phyloP scores from a whole-genome alignment of 176 grass and related monocot species.

The Aegilops umbellulata region DNA sequence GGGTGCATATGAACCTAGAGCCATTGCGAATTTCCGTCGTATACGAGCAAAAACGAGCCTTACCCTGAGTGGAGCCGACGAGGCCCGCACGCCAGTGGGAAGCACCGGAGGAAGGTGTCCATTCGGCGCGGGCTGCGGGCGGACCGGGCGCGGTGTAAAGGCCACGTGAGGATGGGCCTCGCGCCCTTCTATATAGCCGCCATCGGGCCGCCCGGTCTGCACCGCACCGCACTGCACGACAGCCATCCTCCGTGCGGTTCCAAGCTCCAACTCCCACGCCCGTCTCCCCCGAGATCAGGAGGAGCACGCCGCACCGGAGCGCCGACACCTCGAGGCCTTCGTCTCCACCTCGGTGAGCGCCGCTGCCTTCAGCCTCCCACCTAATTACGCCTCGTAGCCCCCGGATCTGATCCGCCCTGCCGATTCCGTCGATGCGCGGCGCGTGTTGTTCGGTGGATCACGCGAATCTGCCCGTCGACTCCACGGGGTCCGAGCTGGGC shows the following conservation, averaged over 20 bases:
- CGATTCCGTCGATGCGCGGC: not conserved
- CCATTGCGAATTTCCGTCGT: too few relatives aligned
- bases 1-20: too few relatives aligned
- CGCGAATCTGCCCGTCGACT: not conserved
- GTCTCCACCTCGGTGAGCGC: conserved; percentile 26
- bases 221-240: conserved; percentile 6
- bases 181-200: conserved; percentile 19
- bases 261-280: not conserved
- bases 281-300: conserved; percentile 21
- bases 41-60: not conserved
- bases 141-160: conserved; percentile 6
- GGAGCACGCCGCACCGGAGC: not conserved
- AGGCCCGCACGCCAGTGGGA: not conserved
- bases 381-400: not conserved
- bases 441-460: not conserved
- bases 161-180: conserved; percentile 22
- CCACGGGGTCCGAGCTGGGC: not conserved
- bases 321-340: not conserved
- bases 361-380: not conserved
- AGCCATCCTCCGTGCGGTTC: not conserved
- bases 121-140: not conserved
- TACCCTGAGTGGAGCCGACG: not conserved
- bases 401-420: conserved; percentile 26
- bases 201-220: not conserved
- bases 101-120: not conserved